phyloP scores from a whole-genome alignment of 495 filamentous ascomycete genomes.

The Aspergillus bridgeri region DNA sequence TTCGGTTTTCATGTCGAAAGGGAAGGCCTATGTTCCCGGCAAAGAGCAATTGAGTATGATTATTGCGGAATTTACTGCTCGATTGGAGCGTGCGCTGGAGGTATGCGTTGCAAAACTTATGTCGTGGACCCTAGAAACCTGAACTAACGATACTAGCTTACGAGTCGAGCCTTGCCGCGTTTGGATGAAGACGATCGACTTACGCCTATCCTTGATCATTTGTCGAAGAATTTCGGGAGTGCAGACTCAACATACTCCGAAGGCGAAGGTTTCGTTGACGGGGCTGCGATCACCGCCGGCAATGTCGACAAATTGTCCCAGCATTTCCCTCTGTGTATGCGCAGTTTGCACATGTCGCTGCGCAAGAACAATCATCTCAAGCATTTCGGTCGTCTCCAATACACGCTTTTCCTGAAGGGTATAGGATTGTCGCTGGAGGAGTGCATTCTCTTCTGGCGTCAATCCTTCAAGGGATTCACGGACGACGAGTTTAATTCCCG shows the following conservation, averaged over 20 bases:
- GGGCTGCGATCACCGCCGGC: constrained; percentile 71
- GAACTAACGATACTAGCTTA: constrained; percentile 54
- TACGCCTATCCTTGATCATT: constrained; percentile 86
- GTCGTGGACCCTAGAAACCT: background rate
- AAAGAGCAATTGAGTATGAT: constrained; percentile 85
- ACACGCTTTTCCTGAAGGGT: constrained; percentile 95
- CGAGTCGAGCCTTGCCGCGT: constrained; percentile 81
- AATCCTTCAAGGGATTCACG: constrained; percentile 73
- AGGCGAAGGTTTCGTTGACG: constrained; percentile 52
- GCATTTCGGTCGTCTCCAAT: constrained; percentile 92
- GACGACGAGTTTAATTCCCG: constrained; percentile 94
- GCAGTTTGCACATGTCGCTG: constrained; percentile 76
- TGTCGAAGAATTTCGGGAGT: constrained; percentile 87
- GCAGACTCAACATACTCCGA: constrained; percentile 77
- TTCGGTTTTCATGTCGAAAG: constrained; percentile 69
- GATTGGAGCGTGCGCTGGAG: constrained; percentile 77
- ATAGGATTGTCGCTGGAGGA: constrained; percentile 90
- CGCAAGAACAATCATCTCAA: constrained; percentile 85
- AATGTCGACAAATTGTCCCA: constrained; percentile 78
- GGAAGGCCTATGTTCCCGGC: constrained; percentile 88
- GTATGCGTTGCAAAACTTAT: constrained; percentile 37
- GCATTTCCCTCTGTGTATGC: constrained; percentile 95
- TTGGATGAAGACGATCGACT: constrained; percentile 97
- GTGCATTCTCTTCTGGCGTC: constrained; percentile 91
- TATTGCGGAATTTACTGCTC: constrained; percentile 74